Evolutionary conservation across 116 monocot species (phyloP).

Genomic region (Zostera marina): DNA sequence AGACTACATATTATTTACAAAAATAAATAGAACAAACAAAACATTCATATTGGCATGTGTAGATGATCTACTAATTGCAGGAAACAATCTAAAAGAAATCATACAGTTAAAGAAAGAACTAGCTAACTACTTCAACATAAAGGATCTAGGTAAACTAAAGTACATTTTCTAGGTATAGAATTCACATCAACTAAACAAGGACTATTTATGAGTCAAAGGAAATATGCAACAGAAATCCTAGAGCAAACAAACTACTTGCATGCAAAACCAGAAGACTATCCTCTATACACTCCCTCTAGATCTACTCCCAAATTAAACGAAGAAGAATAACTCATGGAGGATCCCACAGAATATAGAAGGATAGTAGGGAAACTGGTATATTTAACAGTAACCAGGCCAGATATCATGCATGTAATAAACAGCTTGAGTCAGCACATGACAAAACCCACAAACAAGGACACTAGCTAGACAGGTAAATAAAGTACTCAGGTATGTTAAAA

Average conservation of each 20-base stretch:
- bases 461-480: too few species aligned
- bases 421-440: too few species aligned
- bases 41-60: neutral
- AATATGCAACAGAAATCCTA: neutral
- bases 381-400: too few species aligned
- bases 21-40: neutral
- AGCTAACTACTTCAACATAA: neutral
- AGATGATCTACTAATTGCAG: slow-evolving; percentile 5
- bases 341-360: too few species aligned
- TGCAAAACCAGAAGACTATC: neutral
- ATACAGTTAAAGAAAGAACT: neutral
- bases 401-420: too few species aligned
- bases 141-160: neutral
- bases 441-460: too few species aligned
- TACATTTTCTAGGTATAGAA: neutral
- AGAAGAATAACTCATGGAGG: too few species aligned
- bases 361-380: too few species aligned
- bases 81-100: too few species aligned
- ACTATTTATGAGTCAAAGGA: neutral
- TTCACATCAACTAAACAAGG: neutral
- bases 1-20: neutral
- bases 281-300: too few species aligned
- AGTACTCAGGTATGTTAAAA: too few species aligned
- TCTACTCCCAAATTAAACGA: too few species aligned
- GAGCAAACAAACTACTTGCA: neutral